These are phyloP conservation scores for Houttuynia cordata DNA, from an alignment of 164 flowering plant species.

Conservation along the genomic window DNA sequence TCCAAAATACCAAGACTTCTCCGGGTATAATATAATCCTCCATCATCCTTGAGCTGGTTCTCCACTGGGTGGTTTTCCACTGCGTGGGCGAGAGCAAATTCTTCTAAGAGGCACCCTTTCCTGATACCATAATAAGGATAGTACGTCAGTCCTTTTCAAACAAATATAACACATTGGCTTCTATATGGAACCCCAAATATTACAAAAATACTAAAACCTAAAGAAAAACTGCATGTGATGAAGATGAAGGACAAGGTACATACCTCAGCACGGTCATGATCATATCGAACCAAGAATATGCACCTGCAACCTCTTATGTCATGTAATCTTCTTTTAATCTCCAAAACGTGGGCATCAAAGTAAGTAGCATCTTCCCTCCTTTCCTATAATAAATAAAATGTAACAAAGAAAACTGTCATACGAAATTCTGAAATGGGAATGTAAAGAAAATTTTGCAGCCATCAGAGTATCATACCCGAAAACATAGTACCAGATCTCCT, in stretches of 20 bases:
- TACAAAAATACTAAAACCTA: not conserved
- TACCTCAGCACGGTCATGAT: conserved; percentile 59
- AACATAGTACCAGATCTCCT: conserved; percentile 75
- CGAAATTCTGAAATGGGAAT: not conserved
- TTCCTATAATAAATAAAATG: conserved; percentile 37
- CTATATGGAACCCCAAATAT: no score
- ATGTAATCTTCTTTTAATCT: conserved; percentile 50
- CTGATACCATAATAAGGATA: not conserved
- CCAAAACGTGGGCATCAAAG: conserved; percentile 59
- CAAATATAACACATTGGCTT: no score
- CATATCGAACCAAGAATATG: conserved; percentile 56
- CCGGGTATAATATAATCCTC: not conserved
- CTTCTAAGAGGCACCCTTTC: conserved; percentile 9
- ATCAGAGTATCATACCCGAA: conserved; percentile 33
- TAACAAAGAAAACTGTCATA: not conserved
- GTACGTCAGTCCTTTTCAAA: not conserved
- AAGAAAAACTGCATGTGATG: not conserved
- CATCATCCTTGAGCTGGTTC: not conserved
- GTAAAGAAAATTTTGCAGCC: not conserved
- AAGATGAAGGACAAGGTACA: not conserved
- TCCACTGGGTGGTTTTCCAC: not conserved
- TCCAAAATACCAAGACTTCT: not conserved
- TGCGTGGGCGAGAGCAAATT: conserved; percentile 3
- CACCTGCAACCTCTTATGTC: conserved; percentile 67
- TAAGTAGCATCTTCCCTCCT: conserved; percentile 51